Evolutionary conservation across 2,329 filamentous ascomycete species (phyloP).

Genomic region (Bipolaris sorokiniana): DNA sequence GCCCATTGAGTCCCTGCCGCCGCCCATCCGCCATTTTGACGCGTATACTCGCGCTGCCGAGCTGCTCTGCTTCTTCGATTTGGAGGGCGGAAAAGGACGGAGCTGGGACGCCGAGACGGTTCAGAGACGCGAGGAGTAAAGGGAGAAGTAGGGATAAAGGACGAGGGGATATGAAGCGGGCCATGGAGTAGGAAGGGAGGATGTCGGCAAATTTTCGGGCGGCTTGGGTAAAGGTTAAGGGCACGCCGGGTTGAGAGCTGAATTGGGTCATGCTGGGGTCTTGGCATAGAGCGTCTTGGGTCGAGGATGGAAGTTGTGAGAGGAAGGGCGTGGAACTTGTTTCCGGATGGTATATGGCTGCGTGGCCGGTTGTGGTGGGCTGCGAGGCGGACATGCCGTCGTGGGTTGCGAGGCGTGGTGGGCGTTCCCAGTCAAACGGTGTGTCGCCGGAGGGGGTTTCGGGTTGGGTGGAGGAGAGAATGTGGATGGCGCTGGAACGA

Average conservation of each 20-base stretch:
- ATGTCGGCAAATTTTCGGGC: conserved; percentile 90
- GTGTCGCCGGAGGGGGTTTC: conserved; percentile 76
- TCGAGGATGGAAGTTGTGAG: conserved; percentile 44
- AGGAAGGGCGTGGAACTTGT: conserved; percentile 29
- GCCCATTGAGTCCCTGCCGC: conserved; percentile 74
- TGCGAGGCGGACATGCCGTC: conserved; percentile 45
- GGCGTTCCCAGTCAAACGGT: conserved; percentile 87
- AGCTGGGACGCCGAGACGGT: conserved; percentile 82
- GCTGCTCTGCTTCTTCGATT: conserved; percentile 44
- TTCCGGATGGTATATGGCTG: conserved; percentile 13
- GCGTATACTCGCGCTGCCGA: conserved; percentile 68
- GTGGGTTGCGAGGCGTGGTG: conserved; percentile 56
- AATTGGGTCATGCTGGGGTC: conserved; percentile 88
- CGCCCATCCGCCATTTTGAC: conserved; percentile 77
- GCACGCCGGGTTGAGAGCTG: conserved; percentile 76
- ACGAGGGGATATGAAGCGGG: conserved; percentile 88
- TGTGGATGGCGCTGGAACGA: conserved; percentile 48
- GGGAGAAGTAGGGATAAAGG: conserved; percentile 77
- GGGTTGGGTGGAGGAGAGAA: conserved; percentile 82
- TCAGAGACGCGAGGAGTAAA: conserved; percentile 79
- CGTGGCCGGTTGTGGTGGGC: conserved; percentile 41
- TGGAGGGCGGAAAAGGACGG: conserved; percentile 50
- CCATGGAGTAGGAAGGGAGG: conserved; percentile 82
- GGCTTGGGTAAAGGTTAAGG: conserved; percentile 84
- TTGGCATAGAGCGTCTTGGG: conserved; percentile 71